Evolutionary conservation across 108 stramenopile genomes (phyloP), one percentile per base, ranked within the genome.

Genomic region (Epithemia pelagica): DNA sequence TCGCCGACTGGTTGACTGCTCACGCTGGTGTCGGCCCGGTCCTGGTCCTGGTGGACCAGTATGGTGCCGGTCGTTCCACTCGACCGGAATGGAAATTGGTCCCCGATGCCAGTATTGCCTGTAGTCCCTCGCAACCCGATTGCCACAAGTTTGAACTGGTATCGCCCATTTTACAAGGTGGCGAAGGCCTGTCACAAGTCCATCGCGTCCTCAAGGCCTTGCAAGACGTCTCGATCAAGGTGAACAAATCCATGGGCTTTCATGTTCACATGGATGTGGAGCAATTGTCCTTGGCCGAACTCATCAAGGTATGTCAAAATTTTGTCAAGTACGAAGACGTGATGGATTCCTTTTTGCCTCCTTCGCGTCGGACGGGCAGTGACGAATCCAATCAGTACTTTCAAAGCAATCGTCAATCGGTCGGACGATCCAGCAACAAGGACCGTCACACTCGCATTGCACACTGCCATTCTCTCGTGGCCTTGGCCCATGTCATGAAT

Each of bases 261-360:
- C 77, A 81, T 66, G 80, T 84, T 54, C 79, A 84, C 60, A 72
- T 88, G n/a, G 74, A 81, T 60, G 82, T 81, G 1, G 46, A 62
- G 0, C 58, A 30, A 18, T 54, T 78, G 21, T 46, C 67, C 30
- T 22, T 74, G 19, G 46, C 59, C 25, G 71, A 83, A 62, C 63
- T 85, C 2, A 65, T 81, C 67, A 83, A 85, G 52, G 54, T 88
- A 15, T 85, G 84, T 63, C 80, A 82, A 52, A 82, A 85, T 46
- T 85, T 74, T 61, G 62, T 88, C 66, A 83, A 83, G 59, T 85
- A 82, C 52, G 87, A 88, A 70, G 79, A 74, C 22, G 79, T 69
- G 20, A 77, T 88, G 21, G 83, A 88, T 67, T 60, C 78, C 1
- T 72, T 88, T 63, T 73, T 88, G 78, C 78, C 83, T 0, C 64